Base-by-base conservation (phyloP, 2,329 filamentous ascomycete species). In the Pyrenochaeta sp. region DNA sequence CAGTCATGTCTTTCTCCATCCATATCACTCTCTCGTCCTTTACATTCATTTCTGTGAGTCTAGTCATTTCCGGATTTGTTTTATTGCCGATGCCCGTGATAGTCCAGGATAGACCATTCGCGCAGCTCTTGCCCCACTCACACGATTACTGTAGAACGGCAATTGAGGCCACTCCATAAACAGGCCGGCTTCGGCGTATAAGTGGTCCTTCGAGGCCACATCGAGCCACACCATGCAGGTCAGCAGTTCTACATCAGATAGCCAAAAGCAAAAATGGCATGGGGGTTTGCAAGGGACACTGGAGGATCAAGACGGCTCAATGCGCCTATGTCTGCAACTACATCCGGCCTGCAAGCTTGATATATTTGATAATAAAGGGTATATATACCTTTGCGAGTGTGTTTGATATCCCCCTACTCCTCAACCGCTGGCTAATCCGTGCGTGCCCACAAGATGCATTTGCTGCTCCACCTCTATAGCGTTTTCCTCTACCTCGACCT, bases 251-350 rank as follows among this genome's bases (percentile, higher is more conserved):
- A 15, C 21, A 29, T 23, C 12, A 15, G 27, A 6, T 11, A 37
- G 31, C 9, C 21, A 31, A 17, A 49, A 17, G 40, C 40, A n/a
- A n/a, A n/a, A 15, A 31, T 45, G 21, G 23, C 12, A 15, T 17
- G 23, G 45, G 4, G 15, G n/a, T 15, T n/a, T 40, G 23, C 40
- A 14, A 12, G 12, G 7, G 30, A 33, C 5, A 27, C 31, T 15
- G n/a, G 27, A 12, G 14, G 45, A 42, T 21, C 45, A 50, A 50
- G 30, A 17, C 30, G 21, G 31, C 30, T 32, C n/a, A 29, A 45
- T 50, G n/a, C 10, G n/a, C 20, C 17, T 29, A 45, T 37, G 40
- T 40, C 32, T 50, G 47, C 40, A 18, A 37, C 40, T 17, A 39
- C 23, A 44, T 21, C 40, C 7, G 17, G 12, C 11, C 40, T 10